Conservation (phyloP, 2,329 filamentous ascomycete species). For the Nemania bipapillata region DNA sequence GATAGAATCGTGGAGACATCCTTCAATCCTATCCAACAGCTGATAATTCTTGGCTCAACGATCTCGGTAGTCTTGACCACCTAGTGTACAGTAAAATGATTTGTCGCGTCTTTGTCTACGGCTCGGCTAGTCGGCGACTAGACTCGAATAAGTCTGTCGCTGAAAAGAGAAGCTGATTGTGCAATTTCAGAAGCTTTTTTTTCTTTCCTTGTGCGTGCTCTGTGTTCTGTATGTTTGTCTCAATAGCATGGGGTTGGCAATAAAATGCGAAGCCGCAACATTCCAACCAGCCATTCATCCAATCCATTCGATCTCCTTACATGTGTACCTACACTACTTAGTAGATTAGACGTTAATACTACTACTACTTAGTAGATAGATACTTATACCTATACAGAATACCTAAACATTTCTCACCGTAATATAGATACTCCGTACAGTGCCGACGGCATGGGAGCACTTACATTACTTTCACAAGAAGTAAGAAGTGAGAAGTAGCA, state of each 20-base stretch:
- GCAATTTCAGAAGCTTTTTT: constrained; percentile 1
- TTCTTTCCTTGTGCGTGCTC: too few relatives aligned
- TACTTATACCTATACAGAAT: not conserved
- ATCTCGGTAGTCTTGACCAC: constrained; percentile 37
- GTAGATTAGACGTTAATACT: too few relatives aligned
- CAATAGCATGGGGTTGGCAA: constrained; percentile 35
- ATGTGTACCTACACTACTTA: too few relatives aligned
- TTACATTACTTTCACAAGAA: too few relatives aligned
- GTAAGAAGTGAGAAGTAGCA: too few relatives aligned
- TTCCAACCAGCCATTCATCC: constrained; percentile 11
- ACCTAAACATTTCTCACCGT: not conserved
- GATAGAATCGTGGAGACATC: constrained; percentile 44
- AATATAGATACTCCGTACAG: constrained; percentile 15
- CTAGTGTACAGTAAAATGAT: constrained; percentile 26
- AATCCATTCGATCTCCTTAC: too few relatives aligned
- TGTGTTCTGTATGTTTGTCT: constrained; percentile 12
- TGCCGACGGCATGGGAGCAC: constrained; percentile 1
- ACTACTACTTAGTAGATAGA: too few relatives aligned
- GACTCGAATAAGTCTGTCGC: constrained; percentile 28
- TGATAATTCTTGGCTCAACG: constrained; percentile 41
- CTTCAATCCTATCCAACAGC: constrained; percentile 38
- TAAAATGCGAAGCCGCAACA: constrained; percentile 36
- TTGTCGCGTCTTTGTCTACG: constrained; percentile 29
- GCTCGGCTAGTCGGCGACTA: constrained; percentile 39
- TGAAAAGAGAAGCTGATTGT: constrained; percentile 36